Conservation (phyloP, 495 filamentous ascomycete genomes). For the Trichoderma virens region DNA sequence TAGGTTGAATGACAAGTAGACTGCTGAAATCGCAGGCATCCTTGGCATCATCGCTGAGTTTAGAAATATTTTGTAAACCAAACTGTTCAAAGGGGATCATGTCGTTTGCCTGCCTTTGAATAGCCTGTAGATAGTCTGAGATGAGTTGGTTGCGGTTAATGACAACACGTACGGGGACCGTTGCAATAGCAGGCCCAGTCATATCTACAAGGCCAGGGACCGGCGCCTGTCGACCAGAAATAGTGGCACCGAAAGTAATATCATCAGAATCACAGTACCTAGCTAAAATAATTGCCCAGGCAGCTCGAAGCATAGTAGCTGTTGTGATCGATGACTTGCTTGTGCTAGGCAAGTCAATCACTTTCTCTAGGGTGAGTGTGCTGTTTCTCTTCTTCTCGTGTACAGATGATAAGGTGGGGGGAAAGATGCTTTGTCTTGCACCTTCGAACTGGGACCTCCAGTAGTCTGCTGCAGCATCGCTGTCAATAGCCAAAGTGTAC, state of each 20-base stretch:
- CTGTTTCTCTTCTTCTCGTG: not conserved
- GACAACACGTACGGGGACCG: constrained; percentile 43
- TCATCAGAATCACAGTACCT: constrained; percentile 30
- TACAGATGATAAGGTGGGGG: not conserved
- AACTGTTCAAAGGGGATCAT: constrained; percentile 38
- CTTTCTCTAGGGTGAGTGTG: not conserved
- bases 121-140: constrained; percentile 13
- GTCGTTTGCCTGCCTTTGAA: constrained; percentile 29
- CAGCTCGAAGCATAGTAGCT: constrained; percentile 33
- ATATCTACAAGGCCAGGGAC: constrained; percentile 39
- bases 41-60: constrained; percentile 3
- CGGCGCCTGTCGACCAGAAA: constrained; percentile 40
- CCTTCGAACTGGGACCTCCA: not conserved
- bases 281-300: constrained; percentile 36
- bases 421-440: not conserved
- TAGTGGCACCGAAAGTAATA: constrained; percentile 39
- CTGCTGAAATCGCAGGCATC: constrained; percentile 9
- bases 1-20: not conserved
- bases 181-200: constrained; percentile 48
- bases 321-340: constrained; percentile 15
- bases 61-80: constrained; percentile 35
- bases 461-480: not conserved
- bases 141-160: constrained; percentile 13
- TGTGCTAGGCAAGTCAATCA: not conserved
- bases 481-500: constrained; percentile 1